phyloP scores from a whole-genome alignment of 1,284 basidiomycete species.

The Ustilago sp. region DNA sequence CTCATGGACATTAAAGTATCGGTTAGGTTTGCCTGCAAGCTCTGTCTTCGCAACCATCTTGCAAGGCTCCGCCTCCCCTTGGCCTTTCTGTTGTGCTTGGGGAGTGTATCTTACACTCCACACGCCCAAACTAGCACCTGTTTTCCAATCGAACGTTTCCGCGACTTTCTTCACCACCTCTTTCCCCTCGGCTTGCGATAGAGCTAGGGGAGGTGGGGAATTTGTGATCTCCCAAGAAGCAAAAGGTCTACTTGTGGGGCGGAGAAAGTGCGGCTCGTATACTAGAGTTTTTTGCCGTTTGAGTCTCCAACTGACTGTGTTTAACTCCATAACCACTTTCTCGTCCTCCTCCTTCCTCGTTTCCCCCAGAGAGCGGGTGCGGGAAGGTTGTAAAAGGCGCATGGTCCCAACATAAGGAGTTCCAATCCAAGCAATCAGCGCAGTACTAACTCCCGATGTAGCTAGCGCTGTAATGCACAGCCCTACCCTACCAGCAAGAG shows the following conservation, averaged over 20 bases:
- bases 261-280: conserved; percentile 80
- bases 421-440: conserved; percentile 79
- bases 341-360: too few species aligned
- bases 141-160: conserved; percentile 67
- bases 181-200: neutral
- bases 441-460: conserved; percentile 79
- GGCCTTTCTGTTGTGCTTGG: conserved; percentile 74
- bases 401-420: conserved; percentile 74
- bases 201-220: conserved; percentile 32
- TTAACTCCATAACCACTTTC: conserved; percentile 70
- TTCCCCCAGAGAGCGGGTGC: neutral
- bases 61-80: conserved; percentile 62
- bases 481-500: conserved; percentile 77
- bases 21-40: conserved; percentile 65
- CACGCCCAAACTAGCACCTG: conserved; percentile 78
- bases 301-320: conserved; percentile 77
- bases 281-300: conserved; percentile 77
- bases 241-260: conserved; percentile 78
- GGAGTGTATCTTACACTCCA: conserved; percentile 81
- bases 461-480: conserved; percentile 79
- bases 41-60: conserved; percentile 39
- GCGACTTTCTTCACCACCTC: conserved; percentile 36
- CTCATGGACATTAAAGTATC: conserved; percentile 86
- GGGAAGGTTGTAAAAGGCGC: conserved; percentile 34
- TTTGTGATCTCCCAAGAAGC: conserved; percentile 75